These are phyloP conservation scores for Trypanosoma lewisi DNA, from an alignment of 208 protist genomes.

Conservation along the genomic window DNA sequence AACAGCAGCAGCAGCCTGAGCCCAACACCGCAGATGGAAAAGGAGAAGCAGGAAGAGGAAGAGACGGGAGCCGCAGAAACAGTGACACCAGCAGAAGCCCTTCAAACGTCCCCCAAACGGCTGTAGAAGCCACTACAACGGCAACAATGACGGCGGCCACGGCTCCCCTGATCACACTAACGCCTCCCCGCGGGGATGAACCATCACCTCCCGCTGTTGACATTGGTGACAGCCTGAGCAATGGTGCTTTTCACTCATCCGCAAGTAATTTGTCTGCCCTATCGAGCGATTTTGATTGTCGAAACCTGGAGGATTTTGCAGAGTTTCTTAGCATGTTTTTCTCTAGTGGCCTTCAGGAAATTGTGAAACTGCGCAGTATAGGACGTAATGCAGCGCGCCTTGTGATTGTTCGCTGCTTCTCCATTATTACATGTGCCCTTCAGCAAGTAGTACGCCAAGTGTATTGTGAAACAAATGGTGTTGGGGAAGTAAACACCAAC, in stretches of 20 bases:
- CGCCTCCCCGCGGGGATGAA: constrained; percentile 9
- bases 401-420: constrained; percentile 73
- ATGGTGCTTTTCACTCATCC: background rate
- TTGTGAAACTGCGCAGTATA: constrained; percentile 50
- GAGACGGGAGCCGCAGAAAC: background rate
- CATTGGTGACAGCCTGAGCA: background rate
- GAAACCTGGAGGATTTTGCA: constrained; percentile 60
- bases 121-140: background rate
- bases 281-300: constrained; percentile 27
- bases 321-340: constrained; percentile 57
- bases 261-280: constrained; percentile 1
- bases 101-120: background rate
- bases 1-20: constrained; percentile 1
- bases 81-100: background rate
- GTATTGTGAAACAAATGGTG: constrained; percentile 23
- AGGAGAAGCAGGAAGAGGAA: too few species aligned
- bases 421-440: constrained; percentile 55
- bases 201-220: constrained; percentile 31
- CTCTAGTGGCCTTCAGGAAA: constrained; percentile 52
- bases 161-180: background rate
- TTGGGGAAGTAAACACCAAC: background rate
- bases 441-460: constrained; percentile 61
- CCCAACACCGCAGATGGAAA: background rate
- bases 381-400: constrained; percentile 58
- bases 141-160: background rate